Base-by-base conservation (phyloP, 2,329 filamentous ascomycete genomes). In the Penicillium brevicompactum region DNA sequence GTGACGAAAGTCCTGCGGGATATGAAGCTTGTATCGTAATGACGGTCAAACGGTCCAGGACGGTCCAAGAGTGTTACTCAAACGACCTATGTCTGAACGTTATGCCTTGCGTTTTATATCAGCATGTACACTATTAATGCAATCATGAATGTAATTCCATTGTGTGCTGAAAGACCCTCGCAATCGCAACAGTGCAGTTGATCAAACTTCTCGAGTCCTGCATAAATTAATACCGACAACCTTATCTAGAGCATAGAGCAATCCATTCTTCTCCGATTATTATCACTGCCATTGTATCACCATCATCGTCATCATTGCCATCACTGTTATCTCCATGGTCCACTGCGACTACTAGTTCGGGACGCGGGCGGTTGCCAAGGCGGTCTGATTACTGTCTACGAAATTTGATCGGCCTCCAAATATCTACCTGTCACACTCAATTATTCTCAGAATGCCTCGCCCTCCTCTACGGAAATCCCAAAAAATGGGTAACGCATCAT, bases 1-100 rank as follows among this genome's bases (percentile, higher is more conserved):
- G 76, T 78, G 31, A 71, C 71, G 46, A 76, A 64, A 61, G 63
- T 77, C 46, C 63, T 80, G 52, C 72, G 69, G 53, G 76, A 77
- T 46, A 69, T 78, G 70, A 71, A 74, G 54, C 58, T 75, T 38
- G 67, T 66, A 21, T 60, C 63, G 41, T 73, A 52, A 70, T 51
- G 16, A 32, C 40, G 37, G 38, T 10, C 34, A n/a, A 37, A 37
- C 14, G 32, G 32, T 4, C 2, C 14, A 13, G 30, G 14, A n/a
- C 13, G 22, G 41, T 34, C 46, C 40, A 49, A 47, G 53, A 62
- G 51, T 59, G 55, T 40, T 27, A 5, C 49, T 30, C 27, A 51
- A 32, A 42, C 24, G 49, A 51, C 24, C 34, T 54, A 46, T 27
- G 41, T 31, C 53, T 57, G 16, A 30, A 38, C 50, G 42, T 30